Evolutionary conservation across 1,284 basidiomycete species (phyloP).

Genomic region (Melampsora americana): DNA sequence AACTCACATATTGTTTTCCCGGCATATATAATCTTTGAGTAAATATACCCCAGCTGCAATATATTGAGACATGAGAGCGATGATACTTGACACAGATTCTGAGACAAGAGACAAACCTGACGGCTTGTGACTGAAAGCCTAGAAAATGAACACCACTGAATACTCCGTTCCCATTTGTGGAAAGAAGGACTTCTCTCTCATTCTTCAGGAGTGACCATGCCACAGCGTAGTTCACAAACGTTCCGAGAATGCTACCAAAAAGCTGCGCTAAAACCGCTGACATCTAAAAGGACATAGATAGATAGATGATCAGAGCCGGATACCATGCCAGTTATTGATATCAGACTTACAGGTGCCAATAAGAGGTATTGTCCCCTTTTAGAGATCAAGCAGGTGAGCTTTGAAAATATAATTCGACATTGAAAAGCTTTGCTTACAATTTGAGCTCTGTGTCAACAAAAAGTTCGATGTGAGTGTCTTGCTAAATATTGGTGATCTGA

Average conservation of each 20-base stretch:
- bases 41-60: conserved; percentile 35
- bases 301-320: not conserved
- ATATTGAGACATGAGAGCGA: not conserved
- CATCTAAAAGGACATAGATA: conserved; percentile 2
- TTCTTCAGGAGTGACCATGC: conserved; percentile 23
- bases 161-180: conserved; percentile 23
- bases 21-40: conserved; percentile 36
- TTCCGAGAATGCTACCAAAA: conserved; percentile 29
- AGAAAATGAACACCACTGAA: conserved; percentile 37
- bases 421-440: not conserved
- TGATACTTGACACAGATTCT: not conserved
- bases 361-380: not conserved
- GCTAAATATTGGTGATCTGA: not conserved
- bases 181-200: conserved; percentile 31
- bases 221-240: conserved; percentile 9
- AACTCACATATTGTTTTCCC: conserved; percentile 36
- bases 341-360: not conserved
- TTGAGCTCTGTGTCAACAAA: not conserved
- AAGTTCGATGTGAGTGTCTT: not conserved
- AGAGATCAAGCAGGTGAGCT: not conserved
- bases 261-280: conserved; percentile 27
- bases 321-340: not conserved
- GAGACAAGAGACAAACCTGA: conserved; percentile 1
- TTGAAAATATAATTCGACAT: not conserved
- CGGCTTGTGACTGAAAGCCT: conserved; percentile 38